Base-by-base conservation (phyloP, 2,329 filamentous ascomycete species). In the Pestalotiopsis sp. region DNA sequence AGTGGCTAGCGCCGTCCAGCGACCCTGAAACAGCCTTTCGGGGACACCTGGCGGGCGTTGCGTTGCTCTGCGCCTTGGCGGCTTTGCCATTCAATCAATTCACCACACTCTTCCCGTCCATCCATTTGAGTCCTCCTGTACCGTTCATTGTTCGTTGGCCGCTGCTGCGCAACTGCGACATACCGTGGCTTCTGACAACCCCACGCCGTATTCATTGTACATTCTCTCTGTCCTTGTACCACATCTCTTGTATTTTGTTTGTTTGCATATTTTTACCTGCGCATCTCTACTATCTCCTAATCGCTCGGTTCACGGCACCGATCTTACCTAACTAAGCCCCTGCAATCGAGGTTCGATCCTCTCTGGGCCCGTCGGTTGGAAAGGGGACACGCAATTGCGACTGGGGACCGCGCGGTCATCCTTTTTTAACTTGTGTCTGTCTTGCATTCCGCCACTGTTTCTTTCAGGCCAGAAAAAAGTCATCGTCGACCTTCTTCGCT, bases 1-100 rank as follows among this genome's bases (percentile, higher is more conserved):
- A 39, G 58, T 61, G 24, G 30, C 58, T 61, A 61, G 58, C 58
- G 56, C 24, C 58, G n/a, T 20, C 26, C 9, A 40, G 20, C 58
- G 58, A 38, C 62, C 62, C 35, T 65, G 64, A 65, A 65, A 65
- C 30, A 35, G 30, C 64, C 30, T 58, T 30, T 57, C 64, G 44
- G 57, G 26, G 64, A 57, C 64, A 65, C 44, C 56, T 65, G 44
- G 17, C 17, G 9, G 44, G 17, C 17, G 9, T 17, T 30, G 24
- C 48, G 10, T 60, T 35, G 24, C 62, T 14, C 20, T 20, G 11
- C 55, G n/a, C n/a, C 9, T 58, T 58, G 56, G 20, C 56, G 17
- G 20, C 20, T 20, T 52, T 14, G 7, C 44, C 44, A 52, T n/a
- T 52, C 44, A 35, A 35, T 52, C 44, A 35, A 35, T 35, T 20